These are phyloP conservation scores for Saccharomycopsis hybrid DNA, from an alignment of 1,139 yeast species.

Conservation along the genomic window DNA sequence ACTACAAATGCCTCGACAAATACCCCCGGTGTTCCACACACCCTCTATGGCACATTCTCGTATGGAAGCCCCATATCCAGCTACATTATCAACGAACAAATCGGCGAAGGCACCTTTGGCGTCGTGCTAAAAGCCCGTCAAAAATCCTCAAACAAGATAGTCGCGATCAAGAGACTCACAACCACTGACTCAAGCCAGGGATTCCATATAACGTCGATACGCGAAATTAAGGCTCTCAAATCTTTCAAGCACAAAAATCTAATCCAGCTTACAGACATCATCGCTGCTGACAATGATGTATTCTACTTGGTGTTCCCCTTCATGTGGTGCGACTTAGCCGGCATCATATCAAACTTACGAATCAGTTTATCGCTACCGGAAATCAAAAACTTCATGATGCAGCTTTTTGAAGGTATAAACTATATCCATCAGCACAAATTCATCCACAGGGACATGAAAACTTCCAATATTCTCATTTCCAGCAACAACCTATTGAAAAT, in stretches of 20 bases:
- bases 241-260: constrained; percentile 64
- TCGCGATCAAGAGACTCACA: constrained; percentile 79
- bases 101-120: constrained; percentile 48
- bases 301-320: constrained; percentile 83
- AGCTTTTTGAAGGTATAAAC: constrained; percentile 70
- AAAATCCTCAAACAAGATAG: constrained; percentile 41
- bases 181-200: constrained; percentile 84
- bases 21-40: too few species aligned
- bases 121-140: constrained; percentile 38
- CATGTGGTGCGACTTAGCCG: constrained; percentile 89
- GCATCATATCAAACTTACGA: constrained; percentile 74
- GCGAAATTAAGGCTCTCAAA: constrained; percentile 84
- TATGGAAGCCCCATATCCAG: background rate
- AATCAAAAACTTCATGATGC: constrained; percentile 78
- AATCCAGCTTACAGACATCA: constrained; percentile 71
- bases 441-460: constrained; percentile 89
- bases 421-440: constrained; percentile 67
- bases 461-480: constrained; percentile 84
- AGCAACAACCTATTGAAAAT: constrained; percentile 69
- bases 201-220: constrained; percentile 89
- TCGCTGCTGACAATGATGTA: constrained; percentile 39
- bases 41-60: too few species aligned
- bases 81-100: constrained; percentile 22
- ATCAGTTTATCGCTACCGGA: constrained; percentile 56
- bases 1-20: too few species aligned